phyloP scores from a whole-genome alignment of 106 monocot species.

The Xerophyta viscosa region DNA sequence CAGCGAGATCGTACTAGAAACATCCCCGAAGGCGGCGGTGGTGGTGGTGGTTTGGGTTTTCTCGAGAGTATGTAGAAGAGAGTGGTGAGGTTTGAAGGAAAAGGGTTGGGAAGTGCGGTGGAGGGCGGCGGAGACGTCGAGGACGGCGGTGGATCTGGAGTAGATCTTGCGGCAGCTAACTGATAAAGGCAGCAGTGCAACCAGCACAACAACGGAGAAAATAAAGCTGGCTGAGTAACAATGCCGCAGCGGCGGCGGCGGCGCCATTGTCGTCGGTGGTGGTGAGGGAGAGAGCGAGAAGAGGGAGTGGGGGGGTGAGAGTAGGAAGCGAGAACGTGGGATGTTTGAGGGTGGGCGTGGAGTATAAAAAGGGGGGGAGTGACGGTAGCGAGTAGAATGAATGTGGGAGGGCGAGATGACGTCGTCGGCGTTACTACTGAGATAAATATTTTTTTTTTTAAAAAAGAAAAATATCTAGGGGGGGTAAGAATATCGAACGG shows the following conservation, averaged over 20 bases:
- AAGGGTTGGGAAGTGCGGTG: slow-evolving; percentile 17
- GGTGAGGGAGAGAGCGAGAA: too few relatives aligned
- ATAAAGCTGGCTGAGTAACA: too few relatives aligned
- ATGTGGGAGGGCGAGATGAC: neutral
- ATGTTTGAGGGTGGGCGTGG: neutral
- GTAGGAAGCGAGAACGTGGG: neutral
- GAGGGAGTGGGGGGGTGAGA: too few relatives aligned
- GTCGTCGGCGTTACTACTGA: too few relatives aligned
- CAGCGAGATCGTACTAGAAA: slow-evolving; percentile 3
- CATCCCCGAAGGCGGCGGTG: neutral
- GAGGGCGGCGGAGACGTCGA: slow-evolving; percentile 24
- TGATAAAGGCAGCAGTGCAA: too few relatives aligned
- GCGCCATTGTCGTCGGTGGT: slow-evolving; percentile 12
- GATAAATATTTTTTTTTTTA: too few relatives aligned
- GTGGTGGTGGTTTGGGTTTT: slow-evolving; percentile 1
- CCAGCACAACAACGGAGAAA: too few relatives aligned
- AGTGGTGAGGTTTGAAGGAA: slow-evolving; percentile 19
- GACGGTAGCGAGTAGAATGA: neutral
- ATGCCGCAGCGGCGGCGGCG: too few relatives aligned
- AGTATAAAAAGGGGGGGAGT: neutral
- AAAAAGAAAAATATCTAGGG: too few relatives aligned
- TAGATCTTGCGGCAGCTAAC: too few relatives aligned
- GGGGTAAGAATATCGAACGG: too few relatives aligned
- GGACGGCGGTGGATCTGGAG: too few relatives aligned
- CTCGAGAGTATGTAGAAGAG: slow-evolving; percentile 3